Conservation (phyloP, 2,329 filamentous ascomycete genomes). For the Penicillium sp. region DNA sequence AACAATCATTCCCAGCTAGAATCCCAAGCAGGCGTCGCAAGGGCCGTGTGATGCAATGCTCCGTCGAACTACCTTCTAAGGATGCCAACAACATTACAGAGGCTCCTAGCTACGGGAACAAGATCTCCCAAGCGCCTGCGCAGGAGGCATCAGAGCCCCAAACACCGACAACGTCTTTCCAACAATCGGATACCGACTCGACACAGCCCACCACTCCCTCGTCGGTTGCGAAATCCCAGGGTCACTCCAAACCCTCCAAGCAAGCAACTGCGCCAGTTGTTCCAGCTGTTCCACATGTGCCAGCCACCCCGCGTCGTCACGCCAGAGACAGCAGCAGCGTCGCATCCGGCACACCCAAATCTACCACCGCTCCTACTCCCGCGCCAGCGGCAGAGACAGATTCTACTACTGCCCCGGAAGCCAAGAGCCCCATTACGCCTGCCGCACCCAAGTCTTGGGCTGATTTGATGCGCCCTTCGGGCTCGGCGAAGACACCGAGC, state of each 20-base stretch:
- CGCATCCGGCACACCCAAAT: conserved; percentile 39
- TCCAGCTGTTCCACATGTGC: conserved; percentile 44
- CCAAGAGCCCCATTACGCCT: conserved; percentile 43
- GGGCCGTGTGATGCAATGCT: conserved; percentile 36
- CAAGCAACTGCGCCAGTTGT: conserved; percentile 46
- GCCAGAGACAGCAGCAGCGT: conserved; percentile 37
- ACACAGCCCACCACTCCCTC: conserved; percentile 60
- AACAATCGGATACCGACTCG: conserved; percentile 58
- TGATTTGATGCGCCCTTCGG: conserved; percentile 62
- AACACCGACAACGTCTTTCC: conserved; percentile 60
- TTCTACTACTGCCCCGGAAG: conserved; percentile 8
- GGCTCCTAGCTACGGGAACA: conserved; percentile 22
- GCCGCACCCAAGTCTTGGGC: conserved; percentile 67
- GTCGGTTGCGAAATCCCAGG: conserved; percentile 43
- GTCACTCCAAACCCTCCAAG: conserved; percentile 37
- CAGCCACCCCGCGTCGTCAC: conserved; percentile 36
- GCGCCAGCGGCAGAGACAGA: background rate
- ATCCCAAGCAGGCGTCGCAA: conserved; percentile 50
- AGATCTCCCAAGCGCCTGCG: conserved; percentile 17
- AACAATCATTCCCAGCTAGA: conserved; percentile 56
- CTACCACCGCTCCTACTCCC: conserved; percentile 15
- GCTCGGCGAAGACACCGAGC: conserved; percentile 33
- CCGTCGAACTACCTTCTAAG: conserved; percentile 56
- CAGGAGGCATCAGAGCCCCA: conserved; percentile 48
- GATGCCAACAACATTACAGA: conserved; percentile 31